A percentile compares a stretch with the other conserved stretches of the same genome.
phyloP scores from a whole-genome alignment of 306 rosid species.

The Vigna unguiculata region DNA sequence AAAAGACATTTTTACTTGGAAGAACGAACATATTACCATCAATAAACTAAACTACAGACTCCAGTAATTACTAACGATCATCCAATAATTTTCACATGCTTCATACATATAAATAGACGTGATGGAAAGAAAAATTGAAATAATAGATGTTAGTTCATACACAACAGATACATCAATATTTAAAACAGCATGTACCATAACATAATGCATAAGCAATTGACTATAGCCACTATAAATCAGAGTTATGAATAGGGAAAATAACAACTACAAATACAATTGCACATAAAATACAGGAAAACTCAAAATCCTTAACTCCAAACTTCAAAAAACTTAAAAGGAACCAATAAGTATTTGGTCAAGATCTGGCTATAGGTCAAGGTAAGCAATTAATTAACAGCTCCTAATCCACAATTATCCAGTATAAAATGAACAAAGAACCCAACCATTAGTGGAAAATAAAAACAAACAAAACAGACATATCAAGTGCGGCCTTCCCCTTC shows the following conservation, averaged over 20 bases:
- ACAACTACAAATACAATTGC: constrained; percentile 7
- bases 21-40: constrained; percentile 83
- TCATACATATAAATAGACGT: constrained; percentile 17
- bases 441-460: not conserved
- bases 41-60: constrained; percentile 73
- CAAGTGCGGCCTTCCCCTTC: not conserved
- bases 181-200: constrained; percentile 8
- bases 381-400: not conserved
- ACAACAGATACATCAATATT: constrained; percentile 25
- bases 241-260: not conserved
- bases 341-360: not conserved
- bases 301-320: not conserved
- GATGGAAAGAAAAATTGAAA: constrained; percentile 11
- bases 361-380: not conserved
- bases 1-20: constrained; percentile 99
- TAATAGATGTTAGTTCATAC: constrained; percentile 16
- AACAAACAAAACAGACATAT: not conserved
- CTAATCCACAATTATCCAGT: not conserved
- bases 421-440: not conserved
- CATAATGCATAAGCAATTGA: not conserved
- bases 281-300: not conserved
- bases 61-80: constrained; percentile 52
- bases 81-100: constrained; percentile 38
- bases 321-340: not conserved
- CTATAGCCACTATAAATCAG: constrained; percentile 2